Evolutionary conservation across 495 filamentous ascomycete species (phyloP).

Genomic region (Mytilinidion resinicola): DNA sequence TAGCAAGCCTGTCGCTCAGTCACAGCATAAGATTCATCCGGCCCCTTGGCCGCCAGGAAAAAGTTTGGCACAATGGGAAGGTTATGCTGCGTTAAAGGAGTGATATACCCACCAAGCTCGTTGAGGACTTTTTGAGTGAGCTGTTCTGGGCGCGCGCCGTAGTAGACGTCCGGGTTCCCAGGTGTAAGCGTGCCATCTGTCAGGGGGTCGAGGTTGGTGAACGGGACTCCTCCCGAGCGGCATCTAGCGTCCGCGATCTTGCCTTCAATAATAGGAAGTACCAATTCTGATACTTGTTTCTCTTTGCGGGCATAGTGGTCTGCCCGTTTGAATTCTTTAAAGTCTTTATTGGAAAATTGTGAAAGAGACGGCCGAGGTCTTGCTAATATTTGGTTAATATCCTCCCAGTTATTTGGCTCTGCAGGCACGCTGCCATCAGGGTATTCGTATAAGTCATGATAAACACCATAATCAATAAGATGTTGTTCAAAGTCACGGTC

Average conservation of each 20-base stretch:
- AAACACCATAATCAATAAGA: slow-evolving; percentile 23
- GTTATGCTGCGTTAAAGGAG: slow-evolving; percentile 36
- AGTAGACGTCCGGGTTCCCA: slow-evolving; percentile 37
- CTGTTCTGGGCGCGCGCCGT: slow-evolving; percentile 35
- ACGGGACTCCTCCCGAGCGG: slow-evolving; percentile 27
- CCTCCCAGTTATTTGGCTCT: slow-evolving; percentile 22
- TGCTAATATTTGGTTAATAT: slow-evolving; percentile 27
- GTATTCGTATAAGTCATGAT: slow-evolving; percentile 20
- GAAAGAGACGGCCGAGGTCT: slow-evolving; percentile 37
- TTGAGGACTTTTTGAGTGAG: slow-evolving; percentile 25
- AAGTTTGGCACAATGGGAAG: slow-evolving; percentile 34
- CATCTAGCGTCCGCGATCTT: slow-evolving; percentile 13
- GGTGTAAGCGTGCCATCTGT: slow-evolving; percentile 32
- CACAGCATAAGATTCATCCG: too few relatives aligned
- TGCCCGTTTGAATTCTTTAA: slow-evolving; percentile 27
- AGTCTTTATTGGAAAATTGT: slow-evolving; percentile 30
- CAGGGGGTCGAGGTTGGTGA: slow-evolving; percentile 35
- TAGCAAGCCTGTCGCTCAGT: too few relatives aligned
- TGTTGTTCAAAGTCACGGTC: slow-evolving; percentile 26
- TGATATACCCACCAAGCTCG: slow-evolving; percentile 29
- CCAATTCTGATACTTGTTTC: too few relatives aligned
- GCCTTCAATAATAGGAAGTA: slow-evolving; percentile 37
- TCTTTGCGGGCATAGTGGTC: slow-evolving; percentile 31
- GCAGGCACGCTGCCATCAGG: slow-evolving; percentile 18
- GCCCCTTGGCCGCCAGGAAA: too few relatives aligned